phyloP scores from a whole-genome alignment of 1,139 yeast genomes.

The Blastobotrys ciferrii region DNA sequence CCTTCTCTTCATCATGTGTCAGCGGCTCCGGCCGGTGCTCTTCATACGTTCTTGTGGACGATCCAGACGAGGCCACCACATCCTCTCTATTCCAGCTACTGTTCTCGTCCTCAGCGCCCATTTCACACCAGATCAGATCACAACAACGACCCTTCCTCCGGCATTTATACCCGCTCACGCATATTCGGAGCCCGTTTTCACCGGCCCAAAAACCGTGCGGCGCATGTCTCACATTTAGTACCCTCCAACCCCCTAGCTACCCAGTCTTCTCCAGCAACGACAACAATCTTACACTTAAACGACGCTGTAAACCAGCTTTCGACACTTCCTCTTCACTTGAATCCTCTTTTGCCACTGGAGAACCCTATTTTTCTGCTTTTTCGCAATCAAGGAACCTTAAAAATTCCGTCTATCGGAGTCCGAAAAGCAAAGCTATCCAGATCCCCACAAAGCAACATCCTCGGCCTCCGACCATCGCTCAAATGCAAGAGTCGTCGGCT shows the following conservation, averaged over 20 bases:
- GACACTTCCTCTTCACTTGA: no score
- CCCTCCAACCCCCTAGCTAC: no score
- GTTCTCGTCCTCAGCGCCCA: background rate
- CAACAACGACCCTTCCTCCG: background rate
- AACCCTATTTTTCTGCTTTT: background rate
- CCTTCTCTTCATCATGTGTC: background rate
- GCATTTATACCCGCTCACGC: background rate
- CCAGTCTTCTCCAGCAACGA: no score
- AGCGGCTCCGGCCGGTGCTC: conserved; percentile 3
- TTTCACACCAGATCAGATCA: background rate
- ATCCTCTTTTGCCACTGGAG: no score
- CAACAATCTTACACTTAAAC: no score
- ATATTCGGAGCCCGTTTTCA: background rate
- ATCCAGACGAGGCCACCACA: background rate
- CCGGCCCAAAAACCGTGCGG: background rate
- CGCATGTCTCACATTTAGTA: background rate
- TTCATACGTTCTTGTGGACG: background rate
- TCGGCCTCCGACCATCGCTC: no score
- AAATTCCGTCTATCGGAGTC: no score
- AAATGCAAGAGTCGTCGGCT: no score
- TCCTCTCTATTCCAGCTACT: background rate
- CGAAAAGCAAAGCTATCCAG: no score
- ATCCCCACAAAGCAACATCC: no score
- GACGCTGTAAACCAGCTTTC: no score
- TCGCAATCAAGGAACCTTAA: no score